Evolutionary conservation across 371 early-diverging fungal species (phyloP), one percentile per base, ranked within the genome.

Genomic region (Dichotomocladium elegans): DNA sequence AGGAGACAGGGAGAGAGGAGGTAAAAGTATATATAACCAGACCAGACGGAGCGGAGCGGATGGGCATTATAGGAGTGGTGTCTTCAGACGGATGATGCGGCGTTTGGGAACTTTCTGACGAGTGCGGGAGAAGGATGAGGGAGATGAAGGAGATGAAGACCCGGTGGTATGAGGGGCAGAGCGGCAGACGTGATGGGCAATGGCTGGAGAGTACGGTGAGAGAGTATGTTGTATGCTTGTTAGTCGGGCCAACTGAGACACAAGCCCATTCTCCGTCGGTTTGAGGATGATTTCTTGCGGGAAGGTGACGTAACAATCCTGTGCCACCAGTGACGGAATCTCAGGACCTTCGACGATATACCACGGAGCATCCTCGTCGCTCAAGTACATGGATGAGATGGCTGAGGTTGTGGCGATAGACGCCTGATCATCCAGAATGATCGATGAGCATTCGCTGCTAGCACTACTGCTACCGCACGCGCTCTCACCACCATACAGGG

Each of bases 201-300:
- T 66, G 4, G 80, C 73, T 14, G 87, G 88, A 2, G 92, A 85
- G 26, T 82, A 81, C 1, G 94, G 91, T 9, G 90, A 87, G 29
- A 94, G 80, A 29, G 95, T 93, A 63, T 89, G 93, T 59, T 94
- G 85, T 53, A 85, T 75, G 42, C 69, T 77, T 68, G 90, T 83
- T 55, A 95, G 66, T 46, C 83, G 83, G 0, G 93, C 91, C 29
- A 95, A 72, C 57, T 91, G 88, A 4, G 92, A 90, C 4, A 90
- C 88, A 22, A 89, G 82, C 1, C 78, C 79, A 53, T 91, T 91
- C 51, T 88, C 87, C 15, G 80, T 61, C 2, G 87, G 85, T 21
- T 82, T 67, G 22, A 85, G 52, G 9, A 85, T 60, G 9, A 79
- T 69, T 11, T 80, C 81, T 28, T 70, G 70, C 24, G 72, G 74